Percentiles rank a stretch among this genome's conserved stretches.
phyloP scores from a whole-genome alignment of 1,284 basidiomycete species.

The Pseudozyma tsukubaensis region DNA sequence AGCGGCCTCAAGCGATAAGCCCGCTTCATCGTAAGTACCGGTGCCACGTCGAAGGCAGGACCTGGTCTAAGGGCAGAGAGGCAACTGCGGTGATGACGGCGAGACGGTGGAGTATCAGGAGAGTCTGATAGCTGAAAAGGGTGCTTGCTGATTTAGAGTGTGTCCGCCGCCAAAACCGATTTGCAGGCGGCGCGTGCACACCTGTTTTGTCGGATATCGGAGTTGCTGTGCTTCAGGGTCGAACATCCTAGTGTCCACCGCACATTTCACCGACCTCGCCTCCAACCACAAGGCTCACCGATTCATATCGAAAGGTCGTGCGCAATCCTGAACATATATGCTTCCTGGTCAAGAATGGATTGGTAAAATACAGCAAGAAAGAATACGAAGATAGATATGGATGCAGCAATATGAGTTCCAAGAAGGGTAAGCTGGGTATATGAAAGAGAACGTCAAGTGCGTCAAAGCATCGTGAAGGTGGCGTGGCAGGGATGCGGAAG shows the following conservation, averaged over 20 bases:
- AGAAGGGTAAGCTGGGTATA: constrained; percentile 19
- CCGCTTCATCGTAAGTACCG: constrained; percentile 10
- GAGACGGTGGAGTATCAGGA: background rate
- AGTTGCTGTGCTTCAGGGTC: background rate
- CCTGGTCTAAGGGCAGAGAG: background rate
- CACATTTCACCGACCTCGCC: background rate
- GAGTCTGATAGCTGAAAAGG: background rate
- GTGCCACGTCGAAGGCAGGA: background rate
- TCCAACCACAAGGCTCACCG: background rate
- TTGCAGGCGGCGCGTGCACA: background rate
- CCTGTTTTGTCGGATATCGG: background rate
- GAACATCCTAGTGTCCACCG: too few species aligned
- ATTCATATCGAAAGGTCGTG: background rate
- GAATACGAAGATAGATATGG: background rate
- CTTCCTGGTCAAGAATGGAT: background rate
- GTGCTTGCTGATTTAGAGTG: background rate
- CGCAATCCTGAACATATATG: background rate
- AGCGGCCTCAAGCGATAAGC: background rate
- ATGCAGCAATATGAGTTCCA: background rate
- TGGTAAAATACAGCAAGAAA: constrained; percentile 25
- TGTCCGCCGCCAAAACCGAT: constrained; percentile 22
- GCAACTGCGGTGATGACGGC: background rate
- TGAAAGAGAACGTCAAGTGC: background rate
- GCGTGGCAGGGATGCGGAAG: too few species aligned
- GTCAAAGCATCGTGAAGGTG: background rate